Base-by-base conservation (phyloP, 768 basidiomycete genomes). In the Leccinum subtestaceum region DNA sequence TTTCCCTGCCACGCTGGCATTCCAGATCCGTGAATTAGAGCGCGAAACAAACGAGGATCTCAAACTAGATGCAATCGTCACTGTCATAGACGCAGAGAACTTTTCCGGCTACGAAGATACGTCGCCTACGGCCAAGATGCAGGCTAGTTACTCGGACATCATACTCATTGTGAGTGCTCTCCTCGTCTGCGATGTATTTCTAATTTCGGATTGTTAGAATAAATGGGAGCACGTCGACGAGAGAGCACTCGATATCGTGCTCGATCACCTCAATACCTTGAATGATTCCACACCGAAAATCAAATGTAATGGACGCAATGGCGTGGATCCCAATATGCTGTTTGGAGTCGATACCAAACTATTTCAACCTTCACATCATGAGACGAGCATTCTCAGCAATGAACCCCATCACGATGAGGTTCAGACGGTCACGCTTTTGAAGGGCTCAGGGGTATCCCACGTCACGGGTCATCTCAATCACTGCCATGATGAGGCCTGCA, bases 61-160 rank as follows among this genome's bases (percentile, higher is more conserved):
- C 69, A 85, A 84, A 67, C 78, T 98, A 27, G 95, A 98, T 65
- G 89, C 91, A 0, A 95, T 97, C 58, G 80, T 95, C 43, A 98
- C 95, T 1, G 94, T 96, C 21, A 77, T 98, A 50, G 91, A 93
- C 68, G 90, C 92, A 1, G 91, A 93, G 73, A 96, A 96, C 72
- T 98, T 98, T 71, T 72, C 77, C 13, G 95, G 95, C 3, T 97
- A 97, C 72, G 95, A 97, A 68, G 95, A 98, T 69, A 88, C 85
- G 0, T 93, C 90, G 7, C 88, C 91, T 0, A 95, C 95, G 1
- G 94, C 95, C 21, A 91, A 85, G 70, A 93, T 96, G 87, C 88
- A 93, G 76, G 91, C 95, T n/a, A 89, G 89, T 68, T 98, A 96
- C 71, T 94, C 95, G 3, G 95, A 98, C 70, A 80, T 95, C 40